These are phyloP conservation scores for Xylariaceae sp. DNA, from an alignment of 2,329 filamentous ascomycete genomes.

Conservation along the genomic window DNA sequence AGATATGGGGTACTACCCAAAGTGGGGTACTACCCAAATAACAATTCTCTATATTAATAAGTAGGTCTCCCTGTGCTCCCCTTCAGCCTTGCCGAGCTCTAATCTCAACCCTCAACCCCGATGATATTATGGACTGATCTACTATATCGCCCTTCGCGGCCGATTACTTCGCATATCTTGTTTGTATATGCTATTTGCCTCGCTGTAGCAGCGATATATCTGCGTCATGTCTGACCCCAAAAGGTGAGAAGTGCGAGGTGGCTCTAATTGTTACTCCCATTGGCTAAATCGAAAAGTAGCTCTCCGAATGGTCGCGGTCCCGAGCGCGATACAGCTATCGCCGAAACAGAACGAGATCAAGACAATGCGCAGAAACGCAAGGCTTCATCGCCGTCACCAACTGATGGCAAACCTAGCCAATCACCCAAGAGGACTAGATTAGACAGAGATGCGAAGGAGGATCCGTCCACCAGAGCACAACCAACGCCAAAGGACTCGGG, in stretches of 20 bases:
- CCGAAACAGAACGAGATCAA: conserved; percentile 18
- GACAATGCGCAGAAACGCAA: conserved; percentile 37
- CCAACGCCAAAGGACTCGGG: conserved; percentile 18
- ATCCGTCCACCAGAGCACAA: conserved; percentile 14
- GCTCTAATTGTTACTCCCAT: conserved; percentile 15
- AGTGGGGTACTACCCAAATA: too few species aligned
- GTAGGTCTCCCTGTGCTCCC: too few species aligned
- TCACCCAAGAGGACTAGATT: conserved; percentile 33
- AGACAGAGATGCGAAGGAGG: conserved; percentile 19
- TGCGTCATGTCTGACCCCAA: conserved; percentile 26
- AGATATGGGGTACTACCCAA: too few species aligned
- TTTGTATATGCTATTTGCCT: neutral
- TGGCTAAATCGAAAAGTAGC: conserved; percentile 21
- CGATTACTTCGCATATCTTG: conserved; percentile 3
- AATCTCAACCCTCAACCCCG: neutral
- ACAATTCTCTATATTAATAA: too few species aligned
- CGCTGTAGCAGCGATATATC: neutral
- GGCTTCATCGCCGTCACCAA: conserved; percentile 28
- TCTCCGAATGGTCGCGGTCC: conserved; percentile 22
- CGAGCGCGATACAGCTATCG: conserved; percentile 14
- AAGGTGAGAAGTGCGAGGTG: conserved; percentile 21
- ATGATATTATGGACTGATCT: conserved; percentile 10
- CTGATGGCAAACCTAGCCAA: conserved; percentile 23
- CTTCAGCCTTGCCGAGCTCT: conserved; percentile 21
- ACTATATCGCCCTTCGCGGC: conserved; percentile 11